Evolutionary conservation across 108 stramenopile species (phyloP), one percentile per base, ranked within the genome.

Genomic region (Nitzschia sp.): DNA sequence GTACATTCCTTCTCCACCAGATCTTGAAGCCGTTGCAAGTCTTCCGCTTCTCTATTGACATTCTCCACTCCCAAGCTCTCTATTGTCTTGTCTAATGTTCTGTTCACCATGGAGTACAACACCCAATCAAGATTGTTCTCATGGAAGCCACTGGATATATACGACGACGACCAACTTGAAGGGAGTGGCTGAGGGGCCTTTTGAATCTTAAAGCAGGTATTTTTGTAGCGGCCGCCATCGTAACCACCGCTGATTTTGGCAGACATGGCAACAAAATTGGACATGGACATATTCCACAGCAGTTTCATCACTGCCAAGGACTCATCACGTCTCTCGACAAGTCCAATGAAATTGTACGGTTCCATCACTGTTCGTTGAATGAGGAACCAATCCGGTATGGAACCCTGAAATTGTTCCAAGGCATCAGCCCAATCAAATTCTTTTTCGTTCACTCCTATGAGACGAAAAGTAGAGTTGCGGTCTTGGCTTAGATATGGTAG

Each of bases 291-390:
- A 41, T 61, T 51, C 73, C 57, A 74, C 20, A 79, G 38, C 19
- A 74, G 21, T 29, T 48, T 61, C 43, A 77, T 38, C 7, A 55
- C 71, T 10, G 63, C 76, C 44, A 75, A 19, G 25, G 58, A 53
- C 25, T 80, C 79, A 14, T 64, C 63, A 51, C 60, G 53, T 22
- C 79, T 69, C 66, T 75, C 73, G 12, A 42, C 25, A 21, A 80
- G 41, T 6, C 58, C 79, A 39, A 80, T 55, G 62, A 80, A 80
- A 41, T 80, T 63, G 26, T 71, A 80, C 11, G 43, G 69, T 46
- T 65, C 14, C 25, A 80, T 40, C 21, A 76, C 44, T 2, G 55
- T 43, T 37, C 41, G 53, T 17, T n/a, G 12, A 10, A 67, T 43
- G 11, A 57, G 39, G 9, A 8, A 15, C 29, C 29, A 34, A 34